These are phyloP conservation scores for Neofusicoccum kwambonambiense DNA, from an alignment of 2,329 filamentous ascomycete species.

Conservation along the genomic window DNA sequence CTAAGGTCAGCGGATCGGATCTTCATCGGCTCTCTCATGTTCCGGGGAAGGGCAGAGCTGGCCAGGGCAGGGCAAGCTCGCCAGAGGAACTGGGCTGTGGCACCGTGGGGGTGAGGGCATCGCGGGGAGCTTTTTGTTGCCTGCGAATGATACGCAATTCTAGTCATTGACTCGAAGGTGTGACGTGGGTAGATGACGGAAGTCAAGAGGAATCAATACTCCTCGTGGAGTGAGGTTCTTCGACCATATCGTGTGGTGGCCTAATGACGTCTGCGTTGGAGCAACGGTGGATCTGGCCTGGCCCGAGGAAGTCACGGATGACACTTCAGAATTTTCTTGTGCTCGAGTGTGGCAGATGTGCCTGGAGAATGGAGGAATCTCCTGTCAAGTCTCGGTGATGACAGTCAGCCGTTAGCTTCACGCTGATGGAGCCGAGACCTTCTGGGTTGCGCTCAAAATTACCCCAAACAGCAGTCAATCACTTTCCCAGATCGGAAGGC, in stretches of 20 bases:
- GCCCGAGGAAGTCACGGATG: no score
- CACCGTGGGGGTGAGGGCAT: background rate
- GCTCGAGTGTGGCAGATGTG: no score
- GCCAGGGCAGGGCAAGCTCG: background rate
- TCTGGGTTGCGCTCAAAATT: background rate
- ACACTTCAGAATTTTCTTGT: no score
- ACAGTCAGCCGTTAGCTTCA: background rate
- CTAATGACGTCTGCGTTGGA: background rate
- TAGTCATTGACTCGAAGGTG: background rate
- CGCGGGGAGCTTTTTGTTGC: background rate
- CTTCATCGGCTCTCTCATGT: background rate
- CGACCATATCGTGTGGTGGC: background rate
- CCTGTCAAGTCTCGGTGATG: background rate
- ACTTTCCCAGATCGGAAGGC: background rate
- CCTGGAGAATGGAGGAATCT: no score
- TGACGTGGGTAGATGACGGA: background rate
- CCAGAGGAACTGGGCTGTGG: background rate
- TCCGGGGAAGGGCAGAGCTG: background rate
- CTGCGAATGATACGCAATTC: background rate
- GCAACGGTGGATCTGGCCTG: no score
- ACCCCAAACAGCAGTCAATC: background rate
- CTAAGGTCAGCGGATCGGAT: slow-evolving; percentile 5
- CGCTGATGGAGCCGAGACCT: background rate
- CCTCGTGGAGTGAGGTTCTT: background rate
- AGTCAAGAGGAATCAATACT: background rate